These are phyloP conservation scores for Aureobasidium subglaciale DNA, from an alignment of 2,329 filamentous ascomycete genomes.

Conservation along the genomic window DNA sequence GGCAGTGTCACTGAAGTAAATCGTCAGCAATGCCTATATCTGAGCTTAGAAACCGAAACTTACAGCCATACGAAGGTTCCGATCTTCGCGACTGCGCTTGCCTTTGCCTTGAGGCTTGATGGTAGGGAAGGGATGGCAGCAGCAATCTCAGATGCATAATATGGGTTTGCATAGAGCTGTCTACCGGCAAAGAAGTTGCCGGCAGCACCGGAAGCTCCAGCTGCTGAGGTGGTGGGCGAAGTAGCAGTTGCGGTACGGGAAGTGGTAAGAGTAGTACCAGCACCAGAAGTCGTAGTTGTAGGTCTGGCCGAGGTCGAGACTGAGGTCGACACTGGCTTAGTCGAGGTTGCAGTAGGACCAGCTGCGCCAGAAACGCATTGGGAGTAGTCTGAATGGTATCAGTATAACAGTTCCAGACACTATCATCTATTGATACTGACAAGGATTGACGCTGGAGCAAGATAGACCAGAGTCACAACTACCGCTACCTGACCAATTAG, in stretches of 20 bases:
- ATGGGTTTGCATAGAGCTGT: conserved; percentile 45
- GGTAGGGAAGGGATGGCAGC: conserved; percentile 6
- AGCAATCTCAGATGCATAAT: conserved; percentile 34
- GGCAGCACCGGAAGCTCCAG: conserved; percentile 27
- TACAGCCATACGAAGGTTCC: conserved; percentile 11
- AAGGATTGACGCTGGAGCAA: conserved; percentile 20
- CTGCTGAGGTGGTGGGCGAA: conserved; percentile 11
- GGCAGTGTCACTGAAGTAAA: conserved; percentile 34
- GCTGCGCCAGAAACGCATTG: conserved; percentile 21
- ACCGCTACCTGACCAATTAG: conserved; percentile 17
- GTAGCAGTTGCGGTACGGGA: conserved; percentile 12
- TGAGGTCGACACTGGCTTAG: conserved; percentile 18
- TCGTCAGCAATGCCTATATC: background rate
- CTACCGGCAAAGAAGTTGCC: conserved; percentile 49
- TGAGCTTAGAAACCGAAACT: background rate
- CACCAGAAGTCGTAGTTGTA: conserved; percentile 8
- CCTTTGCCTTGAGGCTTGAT: conserved; percentile 23
- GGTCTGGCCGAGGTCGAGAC: conserved; percentile 17
- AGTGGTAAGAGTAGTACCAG: background rate
- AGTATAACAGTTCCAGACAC: background rate
- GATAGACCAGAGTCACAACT: conserved; percentile 20
- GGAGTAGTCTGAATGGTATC: conserved; percentile 20
- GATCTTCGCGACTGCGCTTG: conserved; percentile 6
- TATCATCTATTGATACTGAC: conserved; percentile 11
- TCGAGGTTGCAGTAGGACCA: conserved; percentile 22